Evolutionary conservation across 2,329 filamentous ascomycete genomes (phyloP).

Genomic region (Colletotrichum cuscutae): DNA sequence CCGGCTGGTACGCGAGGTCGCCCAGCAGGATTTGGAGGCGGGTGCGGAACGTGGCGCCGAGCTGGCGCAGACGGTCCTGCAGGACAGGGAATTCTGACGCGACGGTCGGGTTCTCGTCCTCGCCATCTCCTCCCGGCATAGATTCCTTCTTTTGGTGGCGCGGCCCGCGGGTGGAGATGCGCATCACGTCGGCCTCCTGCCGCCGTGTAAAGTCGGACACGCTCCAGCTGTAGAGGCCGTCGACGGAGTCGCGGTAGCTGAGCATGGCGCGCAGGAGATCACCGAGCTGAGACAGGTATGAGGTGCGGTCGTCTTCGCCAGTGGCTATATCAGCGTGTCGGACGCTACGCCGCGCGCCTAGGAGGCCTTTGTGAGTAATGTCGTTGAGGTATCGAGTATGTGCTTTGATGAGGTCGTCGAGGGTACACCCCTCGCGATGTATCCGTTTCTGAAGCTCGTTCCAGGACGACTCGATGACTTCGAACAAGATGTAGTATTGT

Average conservation of each 20-base stretch:
- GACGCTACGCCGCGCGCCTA: conserved; percentile 74
- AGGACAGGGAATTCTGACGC: conserved; percentile 76
- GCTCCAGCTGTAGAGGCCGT: conserved; percentile 93
- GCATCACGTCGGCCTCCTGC: conserved; percentile 81
- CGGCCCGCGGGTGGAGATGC: conserved; percentile 68
- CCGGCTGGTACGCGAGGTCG: conserved; percentile 91
- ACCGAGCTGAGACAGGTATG: conserved; percentile 90
- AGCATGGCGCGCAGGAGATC: conserved; percentile 96
- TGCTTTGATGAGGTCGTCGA: conserved; percentile 94
- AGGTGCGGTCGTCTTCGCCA: conserved; percentile 73
- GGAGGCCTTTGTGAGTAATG: conserved; percentile 94
- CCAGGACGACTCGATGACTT: conserved; percentile 98
- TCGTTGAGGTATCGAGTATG: conserved; percentile 91
- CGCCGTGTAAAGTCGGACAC: conserved; percentile 92
- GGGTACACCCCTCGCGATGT: conserved; percentile 84
- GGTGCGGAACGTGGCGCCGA: conserved; percentile 80
- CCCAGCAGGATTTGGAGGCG: conserved; percentile 85
- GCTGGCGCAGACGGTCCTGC: conserved; percentile 75
- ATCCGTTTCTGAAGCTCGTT: conserved; percentile 87
- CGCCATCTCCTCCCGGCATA: conserved; percentile 34
- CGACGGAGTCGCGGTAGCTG: conserved; percentile 90
- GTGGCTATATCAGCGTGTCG: conserved; percentile 50
- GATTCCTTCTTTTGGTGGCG: conserved; percentile 34
- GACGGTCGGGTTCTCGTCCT: conserved; percentile 50
- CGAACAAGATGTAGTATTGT: conserved; percentile 98